Percentiles rank a stretch among this genome's conserved stretches.
phyloP scores from a whole-genome alignment of 495 filamentous ascomycete species.

The Hypomontagnella submonticulosa region DNA sequence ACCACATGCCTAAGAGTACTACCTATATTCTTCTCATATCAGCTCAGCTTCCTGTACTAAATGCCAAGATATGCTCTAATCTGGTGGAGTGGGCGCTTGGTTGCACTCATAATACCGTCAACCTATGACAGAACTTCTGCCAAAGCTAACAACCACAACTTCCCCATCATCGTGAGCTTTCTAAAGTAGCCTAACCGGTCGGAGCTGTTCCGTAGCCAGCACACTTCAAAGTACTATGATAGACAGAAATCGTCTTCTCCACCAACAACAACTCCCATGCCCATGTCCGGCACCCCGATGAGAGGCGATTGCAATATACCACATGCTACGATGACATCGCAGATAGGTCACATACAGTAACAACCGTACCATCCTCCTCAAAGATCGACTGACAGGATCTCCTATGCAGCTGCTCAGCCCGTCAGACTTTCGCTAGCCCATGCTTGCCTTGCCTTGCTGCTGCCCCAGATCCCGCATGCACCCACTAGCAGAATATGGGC shows the following conservation, averaged over 20 bases:
- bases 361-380: constrained; percentile 1
- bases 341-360: constrained; percentile 13
- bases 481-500: constrained; percentile 17
- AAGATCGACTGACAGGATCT: constrained; percentile 41
- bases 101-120: constrained; percentile 26
- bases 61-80: constrained; percentile 35
- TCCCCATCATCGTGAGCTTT: constrained; percentile 35
- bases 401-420: constrained; percentile 29
- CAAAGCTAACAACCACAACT: constrained; percentile 6
- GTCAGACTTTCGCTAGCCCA: constrained; percentile 30
- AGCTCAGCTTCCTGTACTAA: constrained; percentile 13
- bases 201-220: constrained; percentile 32
- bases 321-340: constrained; percentile 10
- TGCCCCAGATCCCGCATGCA: constrained; percentile 33
- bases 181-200: constrained; percentile 34
- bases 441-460: constrained; percentile 26
- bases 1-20: no score
- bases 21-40: constrained; percentile 13
- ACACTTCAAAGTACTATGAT: constrained; percentile 5
- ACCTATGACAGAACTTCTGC: constrained; percentile 25
- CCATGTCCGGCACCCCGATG: neutral
- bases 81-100: constrained; percentile 20
- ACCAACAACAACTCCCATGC: neutral
- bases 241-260: constrained; percentile 1
- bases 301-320: constrained; percentile 1